Base-by-base conservation (phyloP, 2,329 filamentous ascomycete genomes). In the Myriosclerotinia duriaeana region DNA sequence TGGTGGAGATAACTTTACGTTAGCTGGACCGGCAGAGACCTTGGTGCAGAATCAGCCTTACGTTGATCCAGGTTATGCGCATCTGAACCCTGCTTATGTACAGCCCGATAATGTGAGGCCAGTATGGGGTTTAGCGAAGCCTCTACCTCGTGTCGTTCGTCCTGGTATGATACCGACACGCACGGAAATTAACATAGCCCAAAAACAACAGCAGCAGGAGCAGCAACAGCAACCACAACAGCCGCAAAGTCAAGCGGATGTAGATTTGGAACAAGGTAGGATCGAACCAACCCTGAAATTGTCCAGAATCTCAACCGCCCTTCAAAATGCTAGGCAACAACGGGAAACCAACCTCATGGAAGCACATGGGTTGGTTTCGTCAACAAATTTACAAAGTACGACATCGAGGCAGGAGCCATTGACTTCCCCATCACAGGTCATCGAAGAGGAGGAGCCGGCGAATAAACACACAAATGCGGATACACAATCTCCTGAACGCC, bases 11-110 rank as follows among this genome's bases (percentile, higher is more conserved):
- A 74, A 72, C 54, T 76, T 75, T 64, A 73, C 73, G n/a, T 62
- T 77, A 3, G 73, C 74, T 52, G 74, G 75, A 4, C 67, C 70
- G 5, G 55, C 72, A 26, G 70, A 74, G 22, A 66, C 71, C 71
- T 53, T 69, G 22, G 63, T 65, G 34, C 72, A 77, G 2, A 79
- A 81, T 46, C 78, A 80, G 65, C 78, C 80, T 1, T 81, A 80
- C 50, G 79, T 85, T n/a, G 80, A 84, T 48, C 81, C 82, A n/a
- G 81, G 82, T 3, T 85, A 85, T 68, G 77, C 78, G 14, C 78
- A 82, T 14, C 76, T 85, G 4, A 85, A 86, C 62, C 83, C 84
- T 2, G 79, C 81, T 40, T 85, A 85, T 67, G 83, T 84, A 42
- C 81, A 84, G 65, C 78, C 82, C 3, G 75, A 77, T 9, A 81